These are phyloP conservation scores for Pyrenochaeta sp. DNA, from an alignment of 2,329 filamentous ascomycete species.

Conservation along the genomic window DNA sequence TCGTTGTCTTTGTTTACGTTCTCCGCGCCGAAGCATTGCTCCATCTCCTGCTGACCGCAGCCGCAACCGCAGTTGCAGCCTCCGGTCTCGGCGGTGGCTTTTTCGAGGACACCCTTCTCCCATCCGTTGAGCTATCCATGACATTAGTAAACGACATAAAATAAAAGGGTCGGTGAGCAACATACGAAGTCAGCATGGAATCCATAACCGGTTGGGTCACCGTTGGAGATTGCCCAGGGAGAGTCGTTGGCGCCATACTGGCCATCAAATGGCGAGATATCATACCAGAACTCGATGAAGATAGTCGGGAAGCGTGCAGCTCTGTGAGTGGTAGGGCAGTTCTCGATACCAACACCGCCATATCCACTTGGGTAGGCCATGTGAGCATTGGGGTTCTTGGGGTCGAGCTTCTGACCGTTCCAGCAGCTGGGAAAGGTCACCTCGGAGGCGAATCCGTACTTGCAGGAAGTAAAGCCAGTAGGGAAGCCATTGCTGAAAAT, in stretches of 20 bases:
- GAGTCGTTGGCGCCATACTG: constrained; percentile 39
- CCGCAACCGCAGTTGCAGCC: constrained; percentile 51
- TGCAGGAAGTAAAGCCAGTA: constrained; percentile 48
- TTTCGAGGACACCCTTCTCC: constrained; percentile 47
- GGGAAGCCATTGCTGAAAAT: constrained; percentile 46
- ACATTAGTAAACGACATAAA: neutral
- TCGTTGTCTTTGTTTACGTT: constrained; percentile 46
- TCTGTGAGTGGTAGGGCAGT: constrained; percentile 43
- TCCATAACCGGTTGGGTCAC: constrained; percentile 48
- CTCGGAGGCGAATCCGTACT: constrained; percentile 45
- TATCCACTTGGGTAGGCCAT: constrained; percentile 50
- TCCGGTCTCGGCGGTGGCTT: constrained; percentile 42
- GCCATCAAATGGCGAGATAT: constrained; percentile 44
- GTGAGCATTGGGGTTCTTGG: constrained; percentile 43
- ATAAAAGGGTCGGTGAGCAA: neutral
- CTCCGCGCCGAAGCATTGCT: constrained; percentile 47
- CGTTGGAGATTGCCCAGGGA: constrained; percentile 49
- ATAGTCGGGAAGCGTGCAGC: constrained; percentile 47
- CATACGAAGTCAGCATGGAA: constrained; percentile 49
- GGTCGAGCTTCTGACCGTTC: constrained; percentile 47
- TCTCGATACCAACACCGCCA: constrained; percentile 39
- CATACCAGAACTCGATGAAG: constrained; percentile 53
- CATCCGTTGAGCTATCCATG: constrained; percentile 41
- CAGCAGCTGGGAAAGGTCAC: constrained; percentile 50
- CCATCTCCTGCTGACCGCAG: constrained; percentile 46